Evolutionary conservation across 2,329 filamentous ascomycete species (phyloP), one percentile per base, ranked within the genome.

Genomic region (Dothistroma septosporum): DNA sequence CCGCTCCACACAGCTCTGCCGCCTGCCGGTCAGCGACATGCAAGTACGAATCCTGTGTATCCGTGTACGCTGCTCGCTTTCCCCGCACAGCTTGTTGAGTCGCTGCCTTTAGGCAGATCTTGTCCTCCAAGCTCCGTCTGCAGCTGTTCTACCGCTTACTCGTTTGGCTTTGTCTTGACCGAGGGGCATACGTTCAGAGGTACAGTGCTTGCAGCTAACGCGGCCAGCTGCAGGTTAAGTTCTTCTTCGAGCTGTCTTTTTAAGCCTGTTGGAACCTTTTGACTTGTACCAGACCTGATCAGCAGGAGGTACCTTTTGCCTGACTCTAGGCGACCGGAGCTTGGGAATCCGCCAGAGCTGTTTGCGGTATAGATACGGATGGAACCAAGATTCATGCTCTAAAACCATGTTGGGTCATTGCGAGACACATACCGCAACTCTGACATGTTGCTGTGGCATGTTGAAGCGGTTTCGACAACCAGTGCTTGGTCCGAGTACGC

Each of bases 341-440:
- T 53, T 44, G n/a, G 41, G 11, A 21, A 24, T 22, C 50, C 50
- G 50, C 50, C 24, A 6, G 33, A 31, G 50, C 50, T 53, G n/a
- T 35, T 53, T 19, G n/a, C 19, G 50, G 50, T 35, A 53, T 35
- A 12, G 50, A 2, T 53, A 16, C 50, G 19, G 50, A 53, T 28
- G 19, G 31, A 53, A 53, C 50, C 50, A 53, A 53, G 50, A 53
- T 53, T 35, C 50, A 31, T 35, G 12, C 9, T 12, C 19, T 21
- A 44, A 8, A 44, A 8, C 41, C 47, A 31, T 24, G 21, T 50
- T 24, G 19, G 28, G 10, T 32, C 21, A 11, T n/a, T 35, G 24
- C 31, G n/a, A 33, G 50, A 53, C 28, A 53, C 50, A 53, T 53
- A 53, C 50, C 50, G 50, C 50, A 35, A 53, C 50, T 53, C 31